phyloP scores from a whole-genome alignment of 2,329 filamentous ascomycete genomes.

The Thielaviopsis populi region DNA sequence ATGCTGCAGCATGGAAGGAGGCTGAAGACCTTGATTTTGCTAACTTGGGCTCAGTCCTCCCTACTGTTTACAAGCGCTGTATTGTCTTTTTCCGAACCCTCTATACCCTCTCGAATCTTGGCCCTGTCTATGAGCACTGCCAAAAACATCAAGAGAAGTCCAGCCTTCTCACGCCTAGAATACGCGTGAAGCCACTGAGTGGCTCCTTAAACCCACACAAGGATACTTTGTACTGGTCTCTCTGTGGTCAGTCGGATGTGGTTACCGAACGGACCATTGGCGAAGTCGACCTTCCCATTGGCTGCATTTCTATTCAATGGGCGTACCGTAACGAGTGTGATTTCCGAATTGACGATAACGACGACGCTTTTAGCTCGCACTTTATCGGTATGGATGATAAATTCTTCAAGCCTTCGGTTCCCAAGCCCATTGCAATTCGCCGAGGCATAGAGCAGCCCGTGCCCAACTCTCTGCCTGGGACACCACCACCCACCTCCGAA shows the following conservation, averaged over 20 bases:
- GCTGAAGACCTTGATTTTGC: constrained; percentile 47
- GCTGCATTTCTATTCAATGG: constrained; percentile 66
- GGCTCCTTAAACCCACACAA: not conserved
- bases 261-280: constrained; percentile 69
- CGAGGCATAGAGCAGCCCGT: constrained; percentile 13
- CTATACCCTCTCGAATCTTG: constrained; percentile 32
- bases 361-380: constrained; percentile 76
- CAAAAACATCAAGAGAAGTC: constrained; percentile 27
- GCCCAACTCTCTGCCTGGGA: not conserved
- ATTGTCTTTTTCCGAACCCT: constrained; percentile 88
- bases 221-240: constrained; percentile 56
- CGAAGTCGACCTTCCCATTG: constrained; percentile 72
- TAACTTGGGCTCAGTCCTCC: constrained; percentile 41
- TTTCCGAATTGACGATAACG: constrained; percentile 82
- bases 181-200: constrained; percentile 49
- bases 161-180: constrained; percentile 52
- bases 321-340: constrained; percentile 78
- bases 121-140: constrained; percentile 62
- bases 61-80: constrained; percentile 91
- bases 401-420: constrained; percentile 66
- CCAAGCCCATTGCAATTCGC: constrained; percentile 30
- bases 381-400: constrained; percentile 87
- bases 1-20: constrained; percentile 5
- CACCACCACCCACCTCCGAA: not conserved
- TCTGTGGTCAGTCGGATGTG: constrained; percentile 50